Percentiles rank a stretch among this genome's conserved stretches.
phyloP scores from a whole-genome alignment of 2,329 filamentous ascomycete genomes.

The Ophiostoma fasciatum region DNA sequence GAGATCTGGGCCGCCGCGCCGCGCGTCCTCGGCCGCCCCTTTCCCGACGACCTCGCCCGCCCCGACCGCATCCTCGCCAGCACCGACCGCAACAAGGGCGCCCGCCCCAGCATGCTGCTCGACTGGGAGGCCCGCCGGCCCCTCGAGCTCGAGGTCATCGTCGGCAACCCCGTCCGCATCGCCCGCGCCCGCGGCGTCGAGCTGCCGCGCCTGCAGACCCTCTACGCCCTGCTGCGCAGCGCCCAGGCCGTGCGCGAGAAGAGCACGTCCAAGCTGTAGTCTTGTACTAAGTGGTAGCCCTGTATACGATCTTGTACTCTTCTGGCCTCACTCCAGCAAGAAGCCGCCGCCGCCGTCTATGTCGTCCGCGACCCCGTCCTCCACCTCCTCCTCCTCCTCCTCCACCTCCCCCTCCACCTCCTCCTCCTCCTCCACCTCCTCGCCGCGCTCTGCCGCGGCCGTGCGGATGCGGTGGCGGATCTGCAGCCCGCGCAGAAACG shows the following conservation, averaged over 20 bases:
- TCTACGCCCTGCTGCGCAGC: constrained; percentile 52
- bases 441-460: constrained; percentile 30
- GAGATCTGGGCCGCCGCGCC: constrained; percentile 53
- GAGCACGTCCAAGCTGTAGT: too few relatives aligned
- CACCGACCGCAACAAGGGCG: constrained; percentile 49
- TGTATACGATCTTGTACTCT: too few relatives aligned
- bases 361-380: constrained; percentile 7
- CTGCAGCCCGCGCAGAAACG: constrained; percentile 62
- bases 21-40: constrained; percentile 43
- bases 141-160: constrained; percentile 58
- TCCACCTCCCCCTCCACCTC: constrained; percentile 5
- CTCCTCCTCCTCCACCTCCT: constrained; percentile 24
- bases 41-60: constrained; percentile 44
- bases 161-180: constrained; percentile 55
- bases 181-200: constrained; percentile 47
- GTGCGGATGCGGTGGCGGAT: constrained; percentile 61
- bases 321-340: too few relatives aligned
- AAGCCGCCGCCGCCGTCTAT: background rate
- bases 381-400: constrained; percentile 1
- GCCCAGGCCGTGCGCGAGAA: constrained; percentile 37
- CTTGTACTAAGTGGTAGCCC: too few relatives aligned
- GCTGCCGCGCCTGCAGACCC: constrained; percentile 49
- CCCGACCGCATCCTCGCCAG: constrained; percentile 48
- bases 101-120: constrained; percentile 51
- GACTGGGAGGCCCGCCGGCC: constrained; percentile 53